A percentile compares a stretch with the other conserved stretches of the same genome.
Conservation (phyloP, 768 basidiomycete genomes). For the Amanita rimosa region DNA sequence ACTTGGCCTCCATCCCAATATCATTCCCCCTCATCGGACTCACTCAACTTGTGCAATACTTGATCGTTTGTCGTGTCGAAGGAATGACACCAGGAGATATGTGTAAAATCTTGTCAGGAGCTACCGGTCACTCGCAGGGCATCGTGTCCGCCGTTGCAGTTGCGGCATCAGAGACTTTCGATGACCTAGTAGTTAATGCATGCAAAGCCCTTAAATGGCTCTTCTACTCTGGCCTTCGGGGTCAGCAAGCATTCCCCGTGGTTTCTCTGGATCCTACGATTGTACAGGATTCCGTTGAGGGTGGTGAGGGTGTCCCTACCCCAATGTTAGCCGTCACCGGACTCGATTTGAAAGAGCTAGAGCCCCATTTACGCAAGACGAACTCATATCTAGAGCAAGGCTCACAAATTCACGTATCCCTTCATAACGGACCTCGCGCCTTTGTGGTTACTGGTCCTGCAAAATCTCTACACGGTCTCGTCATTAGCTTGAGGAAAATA, state of each 20-base stretch:
- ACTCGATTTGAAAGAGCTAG: constrained; percentile 61
- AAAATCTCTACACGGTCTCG: constrained; percentile 87
- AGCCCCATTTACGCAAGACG: constrained; percentile 75
- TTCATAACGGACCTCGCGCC: constrained; percentile 84
- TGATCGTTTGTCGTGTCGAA: constrained; percentile 66
- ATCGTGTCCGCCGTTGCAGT: constrained; percentile 90
- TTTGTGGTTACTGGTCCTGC: constrained; percentile 92
- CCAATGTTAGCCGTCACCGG: constrained; percentile 93
- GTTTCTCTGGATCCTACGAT: constrained; percentile 83
- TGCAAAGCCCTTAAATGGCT: constrained; percentile 84
- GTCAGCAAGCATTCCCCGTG: constrained; percentile 90
- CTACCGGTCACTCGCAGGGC: constrained; percentile 97
- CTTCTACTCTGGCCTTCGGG: constrained; percentile 88
- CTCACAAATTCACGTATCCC: constrained; percentile 75
- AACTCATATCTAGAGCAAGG: constrained; percentile 76
- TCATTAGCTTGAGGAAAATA: constrained; percentile 82
- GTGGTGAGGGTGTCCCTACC: constrained; percentile 86
- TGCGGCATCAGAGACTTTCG: constrained; percentile 66
- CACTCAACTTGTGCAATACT: constrained; percentile 91
- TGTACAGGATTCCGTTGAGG: constrained; percentile 78
- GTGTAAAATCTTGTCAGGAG: constrained; percentile 63
- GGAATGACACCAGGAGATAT: constrained; percentile 74
- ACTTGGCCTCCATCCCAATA: constrained; percentile 87
- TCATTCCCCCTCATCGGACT: constrained; percentile 95
- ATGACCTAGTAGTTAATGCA: constrained; percentile 65